Evolutionary conservation across 306 rosid genomes (phyloP).

Genomic region (Prunus persica): DNA sequence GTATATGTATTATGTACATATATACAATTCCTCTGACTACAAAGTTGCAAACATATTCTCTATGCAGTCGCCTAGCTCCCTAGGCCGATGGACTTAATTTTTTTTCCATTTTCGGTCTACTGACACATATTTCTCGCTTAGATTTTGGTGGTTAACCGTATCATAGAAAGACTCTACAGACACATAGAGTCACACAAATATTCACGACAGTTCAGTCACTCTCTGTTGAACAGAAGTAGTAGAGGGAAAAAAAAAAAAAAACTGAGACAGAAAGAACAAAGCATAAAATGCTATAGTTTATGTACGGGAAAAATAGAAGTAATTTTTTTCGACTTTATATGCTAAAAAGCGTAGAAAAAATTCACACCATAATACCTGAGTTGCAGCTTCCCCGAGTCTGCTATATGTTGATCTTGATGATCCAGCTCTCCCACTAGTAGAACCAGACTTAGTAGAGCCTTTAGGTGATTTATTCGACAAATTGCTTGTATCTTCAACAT

Average conservation of each 20-base stretch:
- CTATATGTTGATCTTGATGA: slow-evolving; percentile 36
- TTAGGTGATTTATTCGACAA: slow-evolving; percentile 40
- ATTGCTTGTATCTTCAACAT: slow-evolving; percentile 36
- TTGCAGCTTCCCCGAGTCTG: slow-evolving; percentile 66
- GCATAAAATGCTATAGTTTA: not conserved
- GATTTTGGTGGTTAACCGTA: too few relatives aligned
- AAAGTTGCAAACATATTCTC: too few relatives aligned
- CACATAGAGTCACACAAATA: not conserved
- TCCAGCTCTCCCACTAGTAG: slow-evolving; percentile 38
- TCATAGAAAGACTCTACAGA: not conserved
- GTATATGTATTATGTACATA: too few relatives aligned
- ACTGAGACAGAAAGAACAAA: not conserved
- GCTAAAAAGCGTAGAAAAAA: slow-evolving; percentile 10
- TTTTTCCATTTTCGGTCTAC: too few relatives aligned
- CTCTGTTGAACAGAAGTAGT: not conserved
- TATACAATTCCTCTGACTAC: too few relatives aligned
- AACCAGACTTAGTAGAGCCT: slow-evolving; percentile 40
- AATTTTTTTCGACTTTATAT: slow-evolving; percentile 9
- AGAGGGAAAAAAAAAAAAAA: not conserved
- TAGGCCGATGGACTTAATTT: too few relatives aligned
- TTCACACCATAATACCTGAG: slow-evolving; percentile 56
- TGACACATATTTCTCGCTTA: too few relatives aligned
- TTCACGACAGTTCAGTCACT: not conserved
- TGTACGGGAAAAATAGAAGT: not conserved
- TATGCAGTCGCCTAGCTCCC: too few relatives aligned